Conservation (phyloP, 2,329 filamentous ascomycete species). For the Mollisiaceae sp. region DNA sequence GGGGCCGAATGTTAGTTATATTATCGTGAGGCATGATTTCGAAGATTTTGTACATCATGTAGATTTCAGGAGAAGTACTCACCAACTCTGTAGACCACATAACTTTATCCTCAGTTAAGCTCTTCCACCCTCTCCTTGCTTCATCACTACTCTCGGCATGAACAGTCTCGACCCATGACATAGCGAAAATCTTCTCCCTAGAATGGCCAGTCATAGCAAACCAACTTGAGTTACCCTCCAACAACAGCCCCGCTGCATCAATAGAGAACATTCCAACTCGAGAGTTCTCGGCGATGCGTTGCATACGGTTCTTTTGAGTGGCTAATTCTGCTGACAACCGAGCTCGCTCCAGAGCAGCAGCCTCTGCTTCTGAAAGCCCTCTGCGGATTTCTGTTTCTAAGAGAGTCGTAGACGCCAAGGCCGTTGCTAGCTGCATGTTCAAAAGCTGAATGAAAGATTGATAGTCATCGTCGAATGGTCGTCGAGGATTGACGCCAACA, state of each 20-base stretch:
- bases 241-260: slow-evolving; percentile 70
- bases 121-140: slow-evolving; percentile 65
- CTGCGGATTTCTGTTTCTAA: slow-evolving; percentile 82
- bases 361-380: slow-evolving; percentile 71
- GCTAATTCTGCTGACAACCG: slow-evolving; percentile 38
- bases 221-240: slow-evolving; percentile 82
- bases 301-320: slow-evolving; percentile 34
- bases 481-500: slow-evolving; percentile 68
- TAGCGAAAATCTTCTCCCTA: slow-evolving; percentile 59
- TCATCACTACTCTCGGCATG: slow-evolving; percentile 64
- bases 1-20: background rate
- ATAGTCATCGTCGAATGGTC: slow-evolving; percentile 81
- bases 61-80: background rate
- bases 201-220: slow-evolving; percentile 72
- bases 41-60: background rate
- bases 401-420: slow-evolving; percentile 78
- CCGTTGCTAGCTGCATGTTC: slow-evolving; percentile 76
- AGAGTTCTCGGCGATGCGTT: slow-evolving; percentile 69
- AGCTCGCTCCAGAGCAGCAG: slow-evolving; percentile 68
- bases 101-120: slow-evolving; percentile 63
- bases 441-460: slow-evolving; percentile 75
- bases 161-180: slow-evolving; percentile 74
- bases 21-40: too few relatives aligned
- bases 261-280: slow-evolving; percentile 68
- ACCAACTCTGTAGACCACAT: slow-evolving; percentile 70